Evolutionary conservation across 192 early-diverging fungal species (phyloP).

Genomic region (Radiomyces spectabilis): DNA sequence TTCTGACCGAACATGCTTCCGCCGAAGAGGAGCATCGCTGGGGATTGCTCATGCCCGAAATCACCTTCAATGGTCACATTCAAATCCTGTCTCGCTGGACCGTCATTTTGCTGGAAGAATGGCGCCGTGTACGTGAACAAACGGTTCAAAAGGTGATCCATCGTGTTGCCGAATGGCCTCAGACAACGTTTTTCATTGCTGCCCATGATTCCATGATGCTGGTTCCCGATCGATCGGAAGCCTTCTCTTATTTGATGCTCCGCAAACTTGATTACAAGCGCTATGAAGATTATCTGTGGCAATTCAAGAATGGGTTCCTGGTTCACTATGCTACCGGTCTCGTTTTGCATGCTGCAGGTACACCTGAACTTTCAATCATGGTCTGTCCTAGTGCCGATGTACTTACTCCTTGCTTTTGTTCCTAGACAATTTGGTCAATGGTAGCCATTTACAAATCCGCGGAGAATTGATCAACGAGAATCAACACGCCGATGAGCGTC

Average conservation of each 20-base stretch:
- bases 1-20: not conserved
- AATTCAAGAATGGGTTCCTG: slow-evolving; percentile 13
- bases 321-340: slow-evolving; percentile 19
- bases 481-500: not conserved
- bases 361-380: no score
- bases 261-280: slow-evolving; percentile 1
- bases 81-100: slow-evolving; percentile 16
- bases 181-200: slow-evolving; percentile 16
- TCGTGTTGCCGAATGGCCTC: slow-evolving; percentile 13
- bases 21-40: slow-evolving; percentile 15
- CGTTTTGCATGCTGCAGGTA: slow-evolving; percentile 15
- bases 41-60: slow-evolving; percentile 21
- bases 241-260: slow-evolving; percentile 2
- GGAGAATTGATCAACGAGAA: not conserved
- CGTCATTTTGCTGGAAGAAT: slow-evolving; percentile 12
- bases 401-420: not conserved
- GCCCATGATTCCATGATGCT: slow-evolving; percentile 2
- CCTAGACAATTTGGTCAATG: slow-evolving; percentile 7
- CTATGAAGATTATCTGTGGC: slow-evolving; percentile 9
- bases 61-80: not conserved
- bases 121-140: not conserved
- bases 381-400: no score
- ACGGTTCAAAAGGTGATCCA: slow-evolving; percentile 1
- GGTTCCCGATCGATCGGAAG: slow-evolving; percentile 7
- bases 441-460: slow-evolving; percentile 3